Conservation (phyloP, 164 flowering plant genomes). For the Kalanchoe fedtschenkoi region DNA sequence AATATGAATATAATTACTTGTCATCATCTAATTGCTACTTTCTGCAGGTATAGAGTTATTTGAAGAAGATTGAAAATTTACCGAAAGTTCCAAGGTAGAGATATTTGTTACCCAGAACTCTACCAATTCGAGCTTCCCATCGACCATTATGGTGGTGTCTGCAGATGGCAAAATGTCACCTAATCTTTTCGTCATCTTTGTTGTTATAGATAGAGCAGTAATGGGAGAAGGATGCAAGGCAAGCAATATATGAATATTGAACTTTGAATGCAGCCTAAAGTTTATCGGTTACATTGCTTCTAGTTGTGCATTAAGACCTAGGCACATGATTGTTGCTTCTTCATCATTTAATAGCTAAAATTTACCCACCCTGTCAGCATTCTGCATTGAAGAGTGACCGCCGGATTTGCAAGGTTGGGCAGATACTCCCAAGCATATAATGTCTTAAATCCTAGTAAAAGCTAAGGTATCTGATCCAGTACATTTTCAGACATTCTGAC, state of each 20-base stretch:
- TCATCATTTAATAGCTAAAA: neutral
- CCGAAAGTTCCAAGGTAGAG: slow-evolving; percentile 50
- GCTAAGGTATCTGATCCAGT: too few relatives aligned
- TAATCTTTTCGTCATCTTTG: neutral
- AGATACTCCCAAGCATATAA: neutral
- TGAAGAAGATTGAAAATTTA: slow-evolving; percentile 10
- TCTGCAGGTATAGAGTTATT: neutral
- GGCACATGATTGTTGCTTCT: neutral
- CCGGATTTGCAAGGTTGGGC: too few relatives aligned
- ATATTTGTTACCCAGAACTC: slow-evolving; percentile 46
- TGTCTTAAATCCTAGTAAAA: too few relatives aligned
- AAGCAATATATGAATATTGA: neutral
- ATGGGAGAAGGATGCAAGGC: neutral
- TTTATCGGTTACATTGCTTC: neutral
- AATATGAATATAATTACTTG: neutral
- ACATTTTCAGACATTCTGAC: neutral
- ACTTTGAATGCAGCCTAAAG: neutral
- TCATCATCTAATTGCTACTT: neutral
- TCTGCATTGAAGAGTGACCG: too few relatives aligned
- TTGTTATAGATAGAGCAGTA: neutral
- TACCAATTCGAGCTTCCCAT: slow-evolving; percentile 49
- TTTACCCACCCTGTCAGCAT: too few relatives aligned
- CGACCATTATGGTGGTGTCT: slow-evolving; percentile 54
- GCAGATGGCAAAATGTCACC: neutral
- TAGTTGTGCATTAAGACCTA: neutral